Evolutionary conservation across 176 grass and related monocot species (phyloP), one percentile per base, ranked within the genome.

Genomic region (Carex pumila): DNA sequence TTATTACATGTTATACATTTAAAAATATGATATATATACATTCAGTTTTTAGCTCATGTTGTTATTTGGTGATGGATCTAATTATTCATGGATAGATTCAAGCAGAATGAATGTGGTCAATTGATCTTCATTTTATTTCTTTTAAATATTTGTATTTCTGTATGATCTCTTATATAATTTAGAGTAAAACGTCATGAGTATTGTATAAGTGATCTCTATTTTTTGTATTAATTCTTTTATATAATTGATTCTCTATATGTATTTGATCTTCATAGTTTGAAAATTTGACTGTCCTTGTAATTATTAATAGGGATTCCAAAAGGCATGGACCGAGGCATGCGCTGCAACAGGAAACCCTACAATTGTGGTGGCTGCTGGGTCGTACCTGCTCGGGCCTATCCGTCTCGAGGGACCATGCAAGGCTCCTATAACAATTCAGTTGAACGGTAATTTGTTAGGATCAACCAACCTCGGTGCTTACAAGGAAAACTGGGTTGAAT

Each of bases 391-490:
- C 3, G 89, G 91, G 7, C 84, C 91, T 0, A 80, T 91, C 3
- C 49, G 19, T 60, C 82, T 93, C 17, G 55, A 0, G 2, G 89
- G 91, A 43, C 86, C 91, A 14, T 93, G 89, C 84, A 93, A 93
- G 71, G 81, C 62, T 15, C 9, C 29, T 21, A 22, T 91, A 11
- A 87, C 75, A 6, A 4, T 91, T 29, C 67, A 93, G 61, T 17
- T 93, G 4, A 81, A 93, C 22, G 91, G 91, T 39, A 93, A 11
- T 54, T 79, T 91, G 34, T 59, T 93, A n/a, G 94, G 83, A 18
- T 34, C 87, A 6, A 97, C 83, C 41, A 56, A 94, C 71, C 60
- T 97, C 6, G 2, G 5, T 31, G 74, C 49, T 39, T 97, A 94
- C 71, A 41, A 79, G 15, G 25, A 41, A 4, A 83, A 61, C 71